Base-by-base conservation (phyloP, 768 basidiomycete genomes). In the Crepidotus variabilis region DNA sequence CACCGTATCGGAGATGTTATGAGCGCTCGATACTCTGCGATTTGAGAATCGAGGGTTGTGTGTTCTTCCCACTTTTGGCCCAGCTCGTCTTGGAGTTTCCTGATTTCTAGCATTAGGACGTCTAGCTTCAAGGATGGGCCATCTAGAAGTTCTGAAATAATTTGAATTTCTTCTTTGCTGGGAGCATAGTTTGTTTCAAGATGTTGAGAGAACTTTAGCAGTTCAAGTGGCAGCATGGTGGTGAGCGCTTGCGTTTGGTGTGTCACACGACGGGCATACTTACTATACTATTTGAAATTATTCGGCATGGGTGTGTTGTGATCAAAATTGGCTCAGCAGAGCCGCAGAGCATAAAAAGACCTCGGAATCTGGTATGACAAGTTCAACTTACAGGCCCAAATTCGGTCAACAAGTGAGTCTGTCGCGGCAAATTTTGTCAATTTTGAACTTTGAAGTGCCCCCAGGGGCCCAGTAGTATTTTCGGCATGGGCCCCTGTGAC, bases 1-100 rank as follows among this genome's bases (percentile, higher is more conserved):
- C 60, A 58, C 11, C 60, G 64, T 35, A 59, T 59, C 16, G 62
- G 65, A 11, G 63, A 47, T 1, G 8, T 8, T 8, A 60, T 36
- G 18, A 54, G 51, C 23, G 56, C 33, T 18, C 49, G 23, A 18
- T 50, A 23, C 13, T 16, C 45, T 49, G 47, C 18, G 16, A 57
- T 33, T 13, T 52, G 24, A 16, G 35, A 8, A 8, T 36, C 35
- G 16, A 36, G 35, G 9, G 16, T 8, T 36, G 8, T 8, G 35
- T 16, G 35, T 36, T 36, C 35, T 8, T 36, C 16, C 16, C 16
- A 8, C 16, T 36, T 36, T 8, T 8, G 9, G 9, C 16, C 35
- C 35, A 36, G 16, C 35, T 36, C 35, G 8, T 36, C 35, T 36
- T 8, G 8, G 9, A 36, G 8, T 16, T 16, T 36, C 16, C 16